These are phyloP conservation scores for Cutaneotrichosporon daszewskae DNA, from an alignment of 1,284 basidiomycete genomes.

Conservation along the genomic window DNA sequence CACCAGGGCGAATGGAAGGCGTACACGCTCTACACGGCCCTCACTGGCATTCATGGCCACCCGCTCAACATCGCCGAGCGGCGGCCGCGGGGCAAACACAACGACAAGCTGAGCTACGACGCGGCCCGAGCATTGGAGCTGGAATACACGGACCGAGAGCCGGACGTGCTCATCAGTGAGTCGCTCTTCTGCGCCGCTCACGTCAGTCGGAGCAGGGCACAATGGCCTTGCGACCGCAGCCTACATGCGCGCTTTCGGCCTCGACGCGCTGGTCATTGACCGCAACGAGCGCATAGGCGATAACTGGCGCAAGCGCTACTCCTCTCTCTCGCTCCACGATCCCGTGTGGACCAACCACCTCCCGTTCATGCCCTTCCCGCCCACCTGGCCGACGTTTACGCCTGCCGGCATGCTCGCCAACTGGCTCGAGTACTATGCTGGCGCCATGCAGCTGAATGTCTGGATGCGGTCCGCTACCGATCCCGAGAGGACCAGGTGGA, in stretches of 20 bases:
- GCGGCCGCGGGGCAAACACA: slow-evolving; percentile 39
- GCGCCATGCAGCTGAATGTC: slow-evolving; percentile 59
- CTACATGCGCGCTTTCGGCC: slow-evolving; percentile 55
- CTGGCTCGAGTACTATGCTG: slow-evolving; percentile 63
- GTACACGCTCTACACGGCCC: slow-evolving; percentile 56
- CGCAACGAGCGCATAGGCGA: slow-evolving; percentile 55
- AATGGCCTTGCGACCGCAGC: slow-evolving; percentile 60
- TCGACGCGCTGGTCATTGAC: slow-evolving; percentile 56
- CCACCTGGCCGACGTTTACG: slow-evolving; percentile 33
- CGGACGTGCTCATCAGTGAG: slow-evolving; percentile 43
- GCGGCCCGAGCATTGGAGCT: slow-evolving; percentile 40
- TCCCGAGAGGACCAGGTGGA: slow-evolving; percentile 45
- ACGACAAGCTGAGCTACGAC: slow-evolving; percentile 29
- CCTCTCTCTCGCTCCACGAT: slow-evolving; percentile 60
- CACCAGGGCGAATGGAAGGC: slow-evolving; percentile 56
- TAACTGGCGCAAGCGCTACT: slow-evolving; percentile 57
- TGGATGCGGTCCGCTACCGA: slow-evolving; percentile 58
- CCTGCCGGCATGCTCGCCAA: slow-evolving; percentile 56
- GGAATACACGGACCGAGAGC: slow-evolving; percentile 47
- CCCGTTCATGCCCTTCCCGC: slow-evolving; percentile 28
- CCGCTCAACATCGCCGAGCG: slow-evolving; percentile 51
- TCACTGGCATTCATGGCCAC: slow-evolving; percentile 56
- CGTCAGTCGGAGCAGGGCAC: slow-evolving; percentile 58
- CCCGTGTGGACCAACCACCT: slow-evolving; percentile 51
- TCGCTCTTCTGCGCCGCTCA: slow-evolving; percentile 5